phyloP scores from a whole-genome alignment of 345 rosid species.

The Cochlearia excelsa region DNA sequence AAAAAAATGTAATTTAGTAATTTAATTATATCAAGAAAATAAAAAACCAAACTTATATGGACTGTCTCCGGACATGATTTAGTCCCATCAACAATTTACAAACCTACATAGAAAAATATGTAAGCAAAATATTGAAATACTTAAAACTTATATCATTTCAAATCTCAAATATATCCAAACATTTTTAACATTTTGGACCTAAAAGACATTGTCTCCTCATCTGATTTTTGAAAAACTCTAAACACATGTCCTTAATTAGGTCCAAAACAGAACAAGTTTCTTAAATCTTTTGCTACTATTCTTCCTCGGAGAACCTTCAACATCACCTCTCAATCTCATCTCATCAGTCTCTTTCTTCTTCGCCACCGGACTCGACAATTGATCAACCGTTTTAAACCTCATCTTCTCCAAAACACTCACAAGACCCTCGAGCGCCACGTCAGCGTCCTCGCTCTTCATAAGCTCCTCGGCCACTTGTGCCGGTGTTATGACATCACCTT shows the following conservation, averaged over 20 bases:
- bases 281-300: slow-evolving; percentile 29
- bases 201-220: slow-evolving; percentile 23
- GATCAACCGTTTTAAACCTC: slow-evolving; percentile 31
- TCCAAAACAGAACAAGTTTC: slow-evolving; percentile 34
- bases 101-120: no score
- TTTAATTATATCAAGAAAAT: no score
- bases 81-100: no score
- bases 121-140: no score
- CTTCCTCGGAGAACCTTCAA: slow-evolving; percentile 30
- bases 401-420: slow-evolving; percentile 44
- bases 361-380: background rate
- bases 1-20: no score
- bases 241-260: slow-evolving; percentile 21
- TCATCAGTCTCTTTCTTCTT: slow-evolving; percentile 29
- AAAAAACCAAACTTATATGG: no score
- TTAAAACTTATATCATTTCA: background rate
- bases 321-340: slow-evolving; percentile 17
- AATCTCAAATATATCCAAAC: slow-evolving; percentile 6
- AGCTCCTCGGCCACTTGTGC: slow-evolving; percentile 59
- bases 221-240: no score
- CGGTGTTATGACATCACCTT: slow-evolving; percentile 39
- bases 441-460: slow-evolving; percentile 53
- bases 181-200: slow-evolving; percentile 1
- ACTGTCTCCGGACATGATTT: no score
- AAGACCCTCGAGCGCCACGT: slow-evolving; percentile 49